These are phyloP conservation scores for Nicotiana paniculata DNA, from an alignment of 257 asterid species.

Conservation along the genomic window DNA sequence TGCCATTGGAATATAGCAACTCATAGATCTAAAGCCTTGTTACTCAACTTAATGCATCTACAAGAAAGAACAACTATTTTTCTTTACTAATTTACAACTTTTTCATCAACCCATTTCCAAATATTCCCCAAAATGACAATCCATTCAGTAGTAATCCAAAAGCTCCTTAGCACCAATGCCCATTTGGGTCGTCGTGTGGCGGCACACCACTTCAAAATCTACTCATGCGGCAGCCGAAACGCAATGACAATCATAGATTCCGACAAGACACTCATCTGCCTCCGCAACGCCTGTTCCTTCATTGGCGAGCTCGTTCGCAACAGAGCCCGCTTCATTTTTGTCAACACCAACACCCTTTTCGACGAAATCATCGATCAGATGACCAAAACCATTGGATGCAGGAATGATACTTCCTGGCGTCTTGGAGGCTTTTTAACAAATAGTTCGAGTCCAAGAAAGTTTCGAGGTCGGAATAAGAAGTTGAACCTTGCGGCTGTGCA, in stretches of 20 bases:
- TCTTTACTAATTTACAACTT: too few species aligned
- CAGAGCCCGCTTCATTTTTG: constrained; percentile 73
- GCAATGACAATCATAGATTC: constrained; percentile 62
- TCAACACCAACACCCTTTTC: constrained; percentile 70
- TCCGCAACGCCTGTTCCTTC: constrained; percentile 86
- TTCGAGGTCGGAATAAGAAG: constrained; percentile 80
- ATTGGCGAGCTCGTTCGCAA: constrained; percentile 65
- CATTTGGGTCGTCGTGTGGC: constrained; percentile 89
- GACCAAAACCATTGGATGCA: constrained; percentile 53
- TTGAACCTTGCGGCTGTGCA: constrained; percentile 53
- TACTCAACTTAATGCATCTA: too few species aligned
- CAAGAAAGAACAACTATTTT: too few species aligned
- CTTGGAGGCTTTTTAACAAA: constrained; percentile 92
- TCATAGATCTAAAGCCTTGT: too few species aligned
- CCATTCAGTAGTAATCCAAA: constrained; percentile 76
- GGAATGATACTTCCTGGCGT: constrained; percentile 82
- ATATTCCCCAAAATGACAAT: constrained; percentile 48
- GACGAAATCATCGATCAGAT: constrained; percentile 73
- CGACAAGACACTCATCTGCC: constrained; percentile 83
- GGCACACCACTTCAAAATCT: constrained; percentile 82
- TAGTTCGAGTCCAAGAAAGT: constrained; percentile 76
- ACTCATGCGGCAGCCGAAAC: constrained; percentile 71
- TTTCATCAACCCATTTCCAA: neutral
- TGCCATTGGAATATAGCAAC: too few species aligned
- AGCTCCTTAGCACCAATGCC: constrained; percentile 75